Conservation (phyloP, 495 filamentous ascomycete species). For the Hyaloscypha bicolor region DNA sequence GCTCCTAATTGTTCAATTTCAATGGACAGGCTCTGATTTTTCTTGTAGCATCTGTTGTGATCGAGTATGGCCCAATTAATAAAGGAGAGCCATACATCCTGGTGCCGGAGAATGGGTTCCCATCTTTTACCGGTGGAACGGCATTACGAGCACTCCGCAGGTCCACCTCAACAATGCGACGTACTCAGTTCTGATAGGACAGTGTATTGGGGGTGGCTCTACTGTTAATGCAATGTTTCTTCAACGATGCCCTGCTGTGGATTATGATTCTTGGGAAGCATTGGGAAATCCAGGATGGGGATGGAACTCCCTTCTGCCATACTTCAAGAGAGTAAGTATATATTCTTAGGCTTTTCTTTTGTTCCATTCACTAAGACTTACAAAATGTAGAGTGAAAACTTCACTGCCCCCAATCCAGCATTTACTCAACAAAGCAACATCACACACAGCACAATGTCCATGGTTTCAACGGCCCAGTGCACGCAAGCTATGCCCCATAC, state of each 20-base stretch:
- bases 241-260: slow-evolving; percentile 37
- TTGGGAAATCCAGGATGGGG: slow-evolving; percentile 26
- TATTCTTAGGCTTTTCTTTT: neutral
- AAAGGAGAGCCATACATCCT: slow-evolving; percentile 29
- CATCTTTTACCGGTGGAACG: slow-evolving; percentile 34
- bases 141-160: neutral
- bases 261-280: slow-evolving; percentile 23
- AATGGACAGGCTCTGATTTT: neutral
- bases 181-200: slow-evolving; percentile 51
- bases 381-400: slow-evolving; percentile 20
- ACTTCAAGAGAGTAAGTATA: slow-evolving; percentile 37
- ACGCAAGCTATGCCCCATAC: slow-evolving; percentile 27
- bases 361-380: slow-evolving; percentile 2
- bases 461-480: slow-evolving; percentile 33
- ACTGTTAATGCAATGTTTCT: slow-evolving; percentile 51
- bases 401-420: slow-evolving; percentile 27
- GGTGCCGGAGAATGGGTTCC: slow-evolving; percentile 42
- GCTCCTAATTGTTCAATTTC: slow-evolving; percentile 15
- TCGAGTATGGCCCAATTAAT: slow-evolving; percentile 51
- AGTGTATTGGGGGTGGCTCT: slow-evolving; percentile 58
- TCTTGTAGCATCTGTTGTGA: slow-evolving; percentile 42
- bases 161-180: slow-evolving; percentile 42
- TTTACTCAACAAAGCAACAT: slow-evolving; percentile 37
- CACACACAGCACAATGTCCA: slow-evolving; percentile 34
- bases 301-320: slow-evolving; percentile 22